A percentile compares a stretch with the other conserved stretches of the same genome.
Evolutionary conservation across 805 yeast genomes (phyloP).

Genomic region (Lipomyces chichibuensis): DNA sequence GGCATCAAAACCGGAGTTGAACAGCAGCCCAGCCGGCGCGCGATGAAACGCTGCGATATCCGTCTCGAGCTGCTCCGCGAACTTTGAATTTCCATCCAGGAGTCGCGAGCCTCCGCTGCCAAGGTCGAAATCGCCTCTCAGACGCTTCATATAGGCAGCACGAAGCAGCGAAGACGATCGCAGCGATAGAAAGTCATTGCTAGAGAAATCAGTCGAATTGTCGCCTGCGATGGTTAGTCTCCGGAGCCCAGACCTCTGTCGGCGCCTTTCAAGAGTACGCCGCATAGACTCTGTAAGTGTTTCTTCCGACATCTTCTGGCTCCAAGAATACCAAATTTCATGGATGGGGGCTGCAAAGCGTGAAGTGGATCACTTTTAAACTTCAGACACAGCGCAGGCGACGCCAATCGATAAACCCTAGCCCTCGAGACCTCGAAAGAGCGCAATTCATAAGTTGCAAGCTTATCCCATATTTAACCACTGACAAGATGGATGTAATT

Average conservation of each 20-base stretch:
- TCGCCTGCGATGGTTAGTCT: constrained; percentile 4
- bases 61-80: constrained; percentile 32
- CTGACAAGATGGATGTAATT: background rate
- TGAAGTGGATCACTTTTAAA: background rate
- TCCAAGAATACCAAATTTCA: background rate
- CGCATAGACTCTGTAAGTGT: background rate
- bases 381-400: background rate
- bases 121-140: constrained; percentile 9
- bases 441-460: background rate
- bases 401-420: background rate
- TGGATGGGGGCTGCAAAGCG: background rate
- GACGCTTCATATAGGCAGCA: constrained; percentile 18
- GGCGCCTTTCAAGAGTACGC: background rate
- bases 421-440: background rate
- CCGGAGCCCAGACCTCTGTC: constrained; percentile 13
- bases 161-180: constrained; percentile 12
- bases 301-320: background rate
- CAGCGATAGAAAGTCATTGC: constrained; percentile 38
- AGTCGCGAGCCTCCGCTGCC: constrained; percentile 40
- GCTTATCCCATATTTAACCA: too few relatives aligned
- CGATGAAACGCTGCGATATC: constrained; percentile 34
- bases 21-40: constrained; percentile 34
- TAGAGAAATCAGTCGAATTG: constrained; percentile 36
- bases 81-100: constrained; percentile 38
- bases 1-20: constrained; percentile 40